Conservation (phyloP, 2,329 filamentous ascomycete species). For the Aspergillus fructus region DNA sequence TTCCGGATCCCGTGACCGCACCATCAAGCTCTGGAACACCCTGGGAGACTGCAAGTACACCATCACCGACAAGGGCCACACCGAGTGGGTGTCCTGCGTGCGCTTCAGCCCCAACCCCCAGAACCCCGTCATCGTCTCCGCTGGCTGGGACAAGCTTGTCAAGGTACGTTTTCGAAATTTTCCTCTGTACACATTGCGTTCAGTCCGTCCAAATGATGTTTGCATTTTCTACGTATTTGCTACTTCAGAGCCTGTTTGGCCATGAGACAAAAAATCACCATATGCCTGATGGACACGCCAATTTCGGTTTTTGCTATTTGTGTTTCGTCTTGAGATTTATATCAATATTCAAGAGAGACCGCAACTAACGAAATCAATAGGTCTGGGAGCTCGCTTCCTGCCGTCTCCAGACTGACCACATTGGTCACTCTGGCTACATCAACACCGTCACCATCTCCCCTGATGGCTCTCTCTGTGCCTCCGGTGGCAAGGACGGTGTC, state of each 20-base stretch:
- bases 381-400: conserved; percentile 99
- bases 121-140: conserved; percentile 98
- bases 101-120: conserved; percentile 99
- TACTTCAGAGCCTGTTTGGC: conserved; percentile 98
- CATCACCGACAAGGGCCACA: conserved; percentile 99
- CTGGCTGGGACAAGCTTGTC: conserved; percentile 99
- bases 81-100: conserved; percentile 99
- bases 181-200: neutral
- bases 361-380: conserved; percentile 50
- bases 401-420: conserved; percentile 99
- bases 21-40: conserved; percentile 99
- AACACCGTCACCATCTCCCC: conserved; percentile 99
- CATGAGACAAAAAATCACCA: conserved; percentile 98
- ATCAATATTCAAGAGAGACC: neutral
- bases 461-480: conserved; percentile 97
- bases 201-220: conserved; percentile 73
- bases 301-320: conserved; percentile 5
- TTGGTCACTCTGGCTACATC: conserved; percentile 98
- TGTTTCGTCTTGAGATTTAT: conserved; percentile 6
- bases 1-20: conserved; percentile 95
- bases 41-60: conserved; percentile 99
- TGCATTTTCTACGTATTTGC: conserved; percentile 96
- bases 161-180: conserved; percentile 70
- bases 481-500: conserved; percentile 98
- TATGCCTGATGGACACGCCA: conserved; percentile 44